These are phyloP conservation scores for Sporothrix globosa DNA, from an alignment of 2,329 filamentous ascomycete species.

Conservation along the genomic window DNA sequence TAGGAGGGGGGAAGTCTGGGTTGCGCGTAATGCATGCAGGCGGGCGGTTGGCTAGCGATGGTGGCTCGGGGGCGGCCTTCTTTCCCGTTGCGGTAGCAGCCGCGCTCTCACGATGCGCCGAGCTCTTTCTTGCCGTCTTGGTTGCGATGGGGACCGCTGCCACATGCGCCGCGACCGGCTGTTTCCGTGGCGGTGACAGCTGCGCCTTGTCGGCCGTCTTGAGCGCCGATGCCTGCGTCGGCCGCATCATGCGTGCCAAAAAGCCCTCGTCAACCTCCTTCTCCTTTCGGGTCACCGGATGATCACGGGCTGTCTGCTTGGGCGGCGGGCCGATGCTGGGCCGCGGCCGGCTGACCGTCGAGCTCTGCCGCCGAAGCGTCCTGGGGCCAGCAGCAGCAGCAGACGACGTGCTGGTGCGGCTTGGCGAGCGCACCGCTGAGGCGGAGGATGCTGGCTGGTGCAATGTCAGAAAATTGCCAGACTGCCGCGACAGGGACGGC, in stretches of 20 bases:
- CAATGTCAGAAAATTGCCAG: constrained; percentile 44
- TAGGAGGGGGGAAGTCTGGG: neutral
- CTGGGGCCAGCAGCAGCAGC: neutral
- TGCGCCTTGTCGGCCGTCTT: constrained; percentile 67
- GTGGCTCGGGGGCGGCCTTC: neutral
- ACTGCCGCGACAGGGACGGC: constrained; percentile 50
- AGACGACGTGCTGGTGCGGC: constrained; percentile 50
- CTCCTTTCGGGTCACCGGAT: constrained; percentile 53
- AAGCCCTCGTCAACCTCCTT: constrained; percentile 69
- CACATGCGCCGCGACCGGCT: neutral
- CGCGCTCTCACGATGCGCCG: neutral
- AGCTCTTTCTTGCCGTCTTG: neutral
- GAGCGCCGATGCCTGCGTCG: constrained; percentile 69
- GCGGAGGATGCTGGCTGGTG: constrained; percentile 37
- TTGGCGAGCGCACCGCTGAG: constrained; percentile 48
- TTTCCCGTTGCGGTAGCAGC: neutral
- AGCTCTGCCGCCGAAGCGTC: constrained; percentile 51
- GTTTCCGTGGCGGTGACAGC: constrained; percentile 48
- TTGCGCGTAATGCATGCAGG: constrained; percentile 13
- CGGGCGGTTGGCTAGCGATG: neutral
- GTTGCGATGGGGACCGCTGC: neutral
- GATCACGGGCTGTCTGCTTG: constrained; percentile 57
- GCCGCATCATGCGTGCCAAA: constrained; percentile 79
- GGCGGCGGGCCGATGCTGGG: constrained; percentile 63
- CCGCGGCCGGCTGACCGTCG: constrained; percentile 50